phyloP scores from a whole-genome alignment of 2,329 filamentous ascomycete genomes.

The Cladosporium phlei region DNA sequence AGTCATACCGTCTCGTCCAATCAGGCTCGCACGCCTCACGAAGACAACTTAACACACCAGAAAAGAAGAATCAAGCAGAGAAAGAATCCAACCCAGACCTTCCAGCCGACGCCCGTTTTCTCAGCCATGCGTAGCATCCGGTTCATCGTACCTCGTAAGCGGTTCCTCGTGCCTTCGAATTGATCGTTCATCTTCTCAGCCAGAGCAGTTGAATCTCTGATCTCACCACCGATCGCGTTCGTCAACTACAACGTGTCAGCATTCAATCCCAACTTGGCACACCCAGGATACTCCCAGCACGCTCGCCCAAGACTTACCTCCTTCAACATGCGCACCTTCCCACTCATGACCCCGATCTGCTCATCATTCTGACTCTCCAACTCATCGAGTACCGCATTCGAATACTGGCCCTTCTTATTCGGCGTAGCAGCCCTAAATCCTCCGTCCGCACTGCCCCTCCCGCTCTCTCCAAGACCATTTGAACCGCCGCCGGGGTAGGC shows the following conservation, averaged over 20 bases:
- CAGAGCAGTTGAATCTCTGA: slow-evolving; percentile 79
- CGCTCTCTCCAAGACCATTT: slow-evolving; percentile 19
- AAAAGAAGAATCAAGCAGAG: slow-evolving; percentile 76
- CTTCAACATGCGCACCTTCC: slow-evolving; percentile 85
- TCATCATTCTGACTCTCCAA: slow-evolving; percentile 93
- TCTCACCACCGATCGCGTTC: slow-evolving; percentile 88
- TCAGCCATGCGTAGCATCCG: slow-evolving; percentile 95
- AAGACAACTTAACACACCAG: slow-evolving; percentile 80
- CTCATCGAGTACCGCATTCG: slow-evolving; percentile 83
- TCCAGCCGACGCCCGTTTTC: slow-evolving; percentile 91
- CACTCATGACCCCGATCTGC: slow-evolving; percentile 82
- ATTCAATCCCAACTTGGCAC: background rate
- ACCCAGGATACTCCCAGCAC: background rate
- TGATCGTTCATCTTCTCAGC: slow-evolving; percentile 94
- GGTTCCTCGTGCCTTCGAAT: slow-evolving; percentile 78
- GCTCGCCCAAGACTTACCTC: slow-evolving; percentile 56
- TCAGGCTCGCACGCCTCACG: background rate
- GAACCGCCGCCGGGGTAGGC: slow-evolving; percentile 29
- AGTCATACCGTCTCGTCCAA: background rate
- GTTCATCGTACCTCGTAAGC: slow-evolving; percentile 89
- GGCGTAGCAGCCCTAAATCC: slow-evolving; percentile 41
- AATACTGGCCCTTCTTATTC: slow-evolving; percentile 75
- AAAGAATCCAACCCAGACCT: slow-evolving; percentile 88
- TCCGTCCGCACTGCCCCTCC: slow-evolving; percentile 21
- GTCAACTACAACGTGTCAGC: slow-evolving; percentile 60